phyloP scores from a whole-genome alignment of 495 filamentous ascomycete genomes.

The Aspergillus ostianus region DNA sequence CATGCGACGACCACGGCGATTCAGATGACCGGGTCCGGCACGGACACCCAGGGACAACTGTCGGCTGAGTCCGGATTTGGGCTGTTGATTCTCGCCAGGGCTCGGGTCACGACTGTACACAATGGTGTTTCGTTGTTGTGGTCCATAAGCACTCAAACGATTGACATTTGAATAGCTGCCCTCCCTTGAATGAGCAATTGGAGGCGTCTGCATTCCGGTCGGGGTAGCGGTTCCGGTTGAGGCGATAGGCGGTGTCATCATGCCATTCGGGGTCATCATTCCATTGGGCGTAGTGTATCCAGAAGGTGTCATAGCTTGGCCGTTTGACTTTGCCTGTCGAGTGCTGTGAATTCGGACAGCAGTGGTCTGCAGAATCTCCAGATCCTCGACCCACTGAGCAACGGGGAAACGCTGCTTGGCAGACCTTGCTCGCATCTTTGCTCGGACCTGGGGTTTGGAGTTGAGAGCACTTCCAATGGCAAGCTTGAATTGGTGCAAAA shows the following conservation, averaged over 20 bases:
- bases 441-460: slow-evolving; percentile 56
- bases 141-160: slow-evolving; percentile 44
- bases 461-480: slow-evolving; percentile 66
- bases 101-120: slow-evolving; percentile 47
- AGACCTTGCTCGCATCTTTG: slow-evolving; percentile 72
- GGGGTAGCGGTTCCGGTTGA: slow-evolving; percentile 44
- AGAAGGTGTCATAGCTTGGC: slow-evolving; percentile 28
- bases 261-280: slow-evolving; percentile 39
- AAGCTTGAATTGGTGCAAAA: slow-evolving; percentile 69
- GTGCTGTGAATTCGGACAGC: slow-evolving; percentile 51
- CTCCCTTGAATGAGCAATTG: slow-evolving; percentile 33
- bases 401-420: slow-evolving; percentile 76
- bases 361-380: slow-evolving; percentile 60
- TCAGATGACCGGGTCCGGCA: slow-evolving; percentile 37
- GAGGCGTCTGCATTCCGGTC: slow-evolving; percentile 38
- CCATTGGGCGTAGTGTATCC: slow-evolving; percentile 43
- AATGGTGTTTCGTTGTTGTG: slow-evolving; percentile 49
- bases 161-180: slow-evolving; percentile 54
- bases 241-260: slow-evolving; percentile 38
- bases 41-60: slow-evolving; percentile 38
- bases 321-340: slow-evolving; percentile 35
- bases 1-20: slow-evolving; percentile 33
- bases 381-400: slow-evolving; percentile 62
- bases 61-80: slow-evolving; percentile 38
- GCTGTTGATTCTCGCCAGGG: slow-evolving; percentile 32